Evolutionary conservation across 2,329 filamentous ascomycete species (phyloP), one percentile per base, ranked within the genome.

Genomic region (Aspergillus phoenicis): DNA sequence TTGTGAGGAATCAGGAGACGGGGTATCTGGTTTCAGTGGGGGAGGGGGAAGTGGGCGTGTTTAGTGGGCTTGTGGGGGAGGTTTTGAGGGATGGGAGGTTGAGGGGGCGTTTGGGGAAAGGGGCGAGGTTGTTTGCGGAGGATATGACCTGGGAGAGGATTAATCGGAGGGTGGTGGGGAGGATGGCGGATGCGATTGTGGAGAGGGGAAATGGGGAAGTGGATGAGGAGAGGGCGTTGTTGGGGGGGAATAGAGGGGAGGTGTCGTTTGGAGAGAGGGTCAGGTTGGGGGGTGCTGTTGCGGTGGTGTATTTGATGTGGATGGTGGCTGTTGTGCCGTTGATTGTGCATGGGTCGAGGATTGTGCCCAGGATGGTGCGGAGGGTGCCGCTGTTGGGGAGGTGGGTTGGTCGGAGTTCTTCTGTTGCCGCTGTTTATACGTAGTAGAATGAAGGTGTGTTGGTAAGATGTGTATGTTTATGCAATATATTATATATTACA

Each of bases 91-190:
- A 89, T 61, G 51, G 71, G 0, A 58, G 64, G 0, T 71, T 85
- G 15, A 80, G 85, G 7, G 54, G 67, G 70, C 65, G 1, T 8
- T 83, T 90, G 77, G 76, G 78, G 2, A 59, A 61, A 0, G 77
- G 80, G 8, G 83, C 86, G 1, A 81, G 87, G 56, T 70, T 72
- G 20, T 83, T 87, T 62, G 88, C 87, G 0, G 84, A 84, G 62
- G 81, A 87, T 52, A 87, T 85, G 2, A 90, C 87, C 0, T 91
- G 88, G 89, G 87, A 89, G 61, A 88, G 84, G 75, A 89, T 90
- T 73, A 89, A 89, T 76, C 88, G 89, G 67, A 85, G 84, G 52
- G 88, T 89, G 1, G 88, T 88, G 3, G 86, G 85, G 82, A 83
- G 85, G 60, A 85, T 90, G 76, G 77, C 82, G 3, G 77, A 81